phyloP scores from a whole-genome alignment of 345 rosid genomes.

The Reutealis trisperma region DNA sequence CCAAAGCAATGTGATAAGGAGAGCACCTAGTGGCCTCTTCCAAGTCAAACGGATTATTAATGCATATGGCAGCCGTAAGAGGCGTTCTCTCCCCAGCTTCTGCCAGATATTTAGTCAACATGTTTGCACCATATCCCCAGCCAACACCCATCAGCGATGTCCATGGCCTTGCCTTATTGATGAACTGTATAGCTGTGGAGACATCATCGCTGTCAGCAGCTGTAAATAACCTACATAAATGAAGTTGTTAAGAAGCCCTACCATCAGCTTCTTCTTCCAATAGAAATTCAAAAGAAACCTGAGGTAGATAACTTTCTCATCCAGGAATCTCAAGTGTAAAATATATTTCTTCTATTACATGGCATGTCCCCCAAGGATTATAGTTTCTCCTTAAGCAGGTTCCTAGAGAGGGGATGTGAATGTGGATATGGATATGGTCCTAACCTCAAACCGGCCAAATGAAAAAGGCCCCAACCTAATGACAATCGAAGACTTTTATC shows the following conservation, averaged over 20 bases:
- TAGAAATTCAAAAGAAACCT: conserved; percentile 1
- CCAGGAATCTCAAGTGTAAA: not conserved
- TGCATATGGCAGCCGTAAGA: conserved; percentile 82
- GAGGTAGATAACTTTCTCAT: conserved; percentile 4
- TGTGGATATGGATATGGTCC: not conserved
- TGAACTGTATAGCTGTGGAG: conserved; percentile 67
- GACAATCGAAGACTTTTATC: not conserved
- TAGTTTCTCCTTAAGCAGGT: not conserved
- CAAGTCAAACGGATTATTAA: conserved; percentile 90
- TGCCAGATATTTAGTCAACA: conserved; percentile 84
- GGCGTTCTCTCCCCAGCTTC: conserved; percentile 89
- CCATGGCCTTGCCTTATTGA: conserved; percentile 88
- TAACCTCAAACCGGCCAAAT: not conserved
- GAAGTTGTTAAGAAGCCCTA: conserved; percentile 39
- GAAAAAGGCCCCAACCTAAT: not conserved
- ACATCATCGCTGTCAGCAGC: conserved; percentile 98
- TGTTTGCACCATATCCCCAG: conserved; percentile 89
- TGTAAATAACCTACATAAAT: conserved; percentile 84
- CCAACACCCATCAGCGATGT: conserved; percentile 82
- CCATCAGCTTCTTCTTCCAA: conserved; percentile 23
- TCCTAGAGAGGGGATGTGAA: not conserved
- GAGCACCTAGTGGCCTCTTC: conserved; percentile 77
- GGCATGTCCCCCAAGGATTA: not conserved
- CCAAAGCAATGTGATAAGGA: conserved; percentile 48
- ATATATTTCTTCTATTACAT: conserved; percentile 10